Evolutionary conservation across 345 rosid species (phyloP), one percentile per base, ranked within the genome.

Genomic region (Linum trigynum): DNA sequence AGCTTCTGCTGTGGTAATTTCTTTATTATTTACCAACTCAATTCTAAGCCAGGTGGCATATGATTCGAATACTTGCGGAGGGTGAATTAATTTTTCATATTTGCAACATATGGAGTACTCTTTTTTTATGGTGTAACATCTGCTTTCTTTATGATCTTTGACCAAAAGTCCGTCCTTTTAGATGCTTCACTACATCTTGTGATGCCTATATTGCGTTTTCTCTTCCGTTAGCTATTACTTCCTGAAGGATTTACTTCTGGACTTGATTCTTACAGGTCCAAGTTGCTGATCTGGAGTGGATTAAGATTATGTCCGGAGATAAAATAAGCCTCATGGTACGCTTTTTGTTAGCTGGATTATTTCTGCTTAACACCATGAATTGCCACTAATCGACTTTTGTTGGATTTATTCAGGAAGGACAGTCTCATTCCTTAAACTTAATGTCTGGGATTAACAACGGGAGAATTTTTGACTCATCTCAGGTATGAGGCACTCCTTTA

Each of bases 281-380:
- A 78, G 97, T 92, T 71, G 91, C 90, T 57, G 97, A 89, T 74
- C 71, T 92, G 45, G 97, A 87, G 75, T 92, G 98, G 98, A 85
- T 92, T 72, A 90, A 86, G 77, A 86, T 92, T 70, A 74, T 76
- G 17, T 81, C 94, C 38, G 81, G 82, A 73, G 87, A 89, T 66
- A 86, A 80, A 75, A 87, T 92, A 77, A 87, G 86, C 78, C 83
- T 92, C 71, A 83, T 87, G 95, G 98, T 92, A 71, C 56, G 83
- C 68, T 73, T 73, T 74, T 45, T 61, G 43, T 36, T n/a, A 23
- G 57, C 48, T 61, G 50, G 61, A 7, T 42, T 1, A 42, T 66
- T 57, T 35, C 11, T 5, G 57, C 56, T 64, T 57, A 36, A 5
- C 59, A 17, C 32, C 23, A 17, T 38, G 50, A 50, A 40, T 17